phyloP scores from a whole-genome alignment of 768 basidiomycete genomes.

The Pisolithus tinctorius region DNA sequence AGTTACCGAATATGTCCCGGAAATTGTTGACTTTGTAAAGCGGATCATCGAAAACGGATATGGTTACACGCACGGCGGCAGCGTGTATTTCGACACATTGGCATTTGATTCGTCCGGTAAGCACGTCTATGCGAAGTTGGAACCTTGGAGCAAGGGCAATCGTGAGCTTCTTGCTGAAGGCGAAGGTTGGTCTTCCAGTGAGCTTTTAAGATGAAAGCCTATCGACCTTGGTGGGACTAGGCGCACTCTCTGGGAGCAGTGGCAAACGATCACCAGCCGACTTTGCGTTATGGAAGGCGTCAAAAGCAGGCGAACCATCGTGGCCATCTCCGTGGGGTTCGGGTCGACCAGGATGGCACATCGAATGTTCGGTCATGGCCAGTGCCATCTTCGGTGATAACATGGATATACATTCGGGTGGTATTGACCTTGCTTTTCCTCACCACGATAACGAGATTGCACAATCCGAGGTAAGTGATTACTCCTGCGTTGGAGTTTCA shows the following conservation, averaged over 20 bases:
- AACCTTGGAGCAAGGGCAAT: conserved; percentile 95
- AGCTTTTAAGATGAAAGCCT: neutral
- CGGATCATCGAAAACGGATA: conserved; percentile 82
- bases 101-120: conserved; percentile 70
- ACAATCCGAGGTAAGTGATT: conserved; percentile 73
- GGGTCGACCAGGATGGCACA: conserved; percentile 98
- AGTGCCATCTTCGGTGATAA: conserved; percentile 81
- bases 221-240: conserved; percentile 23
- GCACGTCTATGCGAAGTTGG: conserved; percentile 90
- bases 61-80: conserved; percentile 63
- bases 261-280: conserved; percentile 81
- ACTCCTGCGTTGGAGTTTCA: conserved; percentile 2
- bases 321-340: conserved; percentile 96
- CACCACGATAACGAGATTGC: conserved; percentile 99
- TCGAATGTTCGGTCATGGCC: conserved; percentile 99
- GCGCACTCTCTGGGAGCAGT: conserved; percentile 47
- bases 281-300: conserved; percentile 97
- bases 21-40: conserved; percentile 87
- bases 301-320: conserved; percentile 91
- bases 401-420: conserved; percentile 98
- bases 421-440: conserved; percentile 95
- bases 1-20: conserved; percentile 95
- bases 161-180: conserved; percentile 83
- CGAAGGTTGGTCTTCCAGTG: conserved; percentile 55
- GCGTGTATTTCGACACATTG: conserved; percentile 86